Conservation (phyloP, 768 basidiomycete species). For the Pleurotus sapidus region DNA sequence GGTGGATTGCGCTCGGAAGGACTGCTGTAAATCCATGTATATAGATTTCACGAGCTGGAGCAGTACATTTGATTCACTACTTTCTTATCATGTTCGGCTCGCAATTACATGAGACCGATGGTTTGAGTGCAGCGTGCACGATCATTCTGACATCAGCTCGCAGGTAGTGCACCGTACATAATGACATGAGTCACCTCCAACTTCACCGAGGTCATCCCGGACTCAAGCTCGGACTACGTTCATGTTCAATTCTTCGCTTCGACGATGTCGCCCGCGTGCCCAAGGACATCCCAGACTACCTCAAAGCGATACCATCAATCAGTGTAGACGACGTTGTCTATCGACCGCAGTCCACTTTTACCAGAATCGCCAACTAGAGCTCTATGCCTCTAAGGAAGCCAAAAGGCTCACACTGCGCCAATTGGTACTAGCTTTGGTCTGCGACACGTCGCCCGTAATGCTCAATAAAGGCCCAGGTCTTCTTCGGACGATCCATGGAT, state of each 20-base stretch:
- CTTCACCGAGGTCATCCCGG: too few relatives aligned
- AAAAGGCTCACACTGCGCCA: conserved; percentile 75
- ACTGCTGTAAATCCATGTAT: conserved; percentile 36
- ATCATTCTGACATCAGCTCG: too few relatives aligned
- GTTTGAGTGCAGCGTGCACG: too few relatives aligned
- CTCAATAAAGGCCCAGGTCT: conserved; percentile 51
- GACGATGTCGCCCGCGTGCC: neutral
- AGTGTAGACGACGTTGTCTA: conserved; percentile 14
- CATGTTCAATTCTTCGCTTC: neutral
- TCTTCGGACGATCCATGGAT: conserved; percentile 83
- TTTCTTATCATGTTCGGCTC: too few relatives aligned
- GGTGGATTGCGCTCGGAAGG: conserved; percentile 74
- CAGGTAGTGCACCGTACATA: too few relatives aligned
- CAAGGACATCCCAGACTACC: neutral
- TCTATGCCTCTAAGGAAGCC: conserved; percentile 73
- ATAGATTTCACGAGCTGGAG: neutral
- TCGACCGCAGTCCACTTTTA: conserved; percentile 66
- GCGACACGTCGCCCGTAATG: neutral
- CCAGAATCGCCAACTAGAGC: conserved; percentile 77
- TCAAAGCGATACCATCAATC: neutral
- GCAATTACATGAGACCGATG: too few relatives aligned
- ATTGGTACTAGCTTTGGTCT: conserved; percentile 44
- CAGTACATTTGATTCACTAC: neutral
- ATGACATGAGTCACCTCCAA: too few relatives aligned
- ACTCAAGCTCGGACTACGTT: too few relatives aligned